Evolutionary conservation across 2,329 filamentous ascomycete species (phyloP).

Genomic region (Sporothrix curviconia): DNA sequence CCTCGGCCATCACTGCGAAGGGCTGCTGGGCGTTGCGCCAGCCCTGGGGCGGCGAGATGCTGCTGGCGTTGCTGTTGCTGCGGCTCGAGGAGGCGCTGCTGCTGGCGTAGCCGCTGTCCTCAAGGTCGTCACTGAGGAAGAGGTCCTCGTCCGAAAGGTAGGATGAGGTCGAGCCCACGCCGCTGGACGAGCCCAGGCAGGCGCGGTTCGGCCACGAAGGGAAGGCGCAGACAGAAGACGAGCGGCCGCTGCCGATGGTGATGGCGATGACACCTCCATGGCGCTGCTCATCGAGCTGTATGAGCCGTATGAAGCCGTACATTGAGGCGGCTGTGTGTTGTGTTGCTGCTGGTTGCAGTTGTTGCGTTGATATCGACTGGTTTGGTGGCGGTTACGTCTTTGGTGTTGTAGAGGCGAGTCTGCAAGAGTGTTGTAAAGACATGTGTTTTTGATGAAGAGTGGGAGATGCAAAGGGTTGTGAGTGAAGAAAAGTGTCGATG

Average conservation of each 20-base stretch:
- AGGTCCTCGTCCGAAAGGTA: conserved; percentile 60
- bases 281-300: conserved; percentile 42
- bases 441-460: background rate
- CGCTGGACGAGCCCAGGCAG: conserved; percentile 36
- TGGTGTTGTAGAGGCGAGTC: background rate
- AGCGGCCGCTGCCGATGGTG: conserved; percentile 39
- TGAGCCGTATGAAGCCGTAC: conserved; percentile 44
- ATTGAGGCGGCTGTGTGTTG: conserved; percentile 29
- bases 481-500: background rate
- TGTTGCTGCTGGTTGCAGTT: conserved; percentile 8
- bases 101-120: conserved; percentile 43
- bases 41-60: conserved; percentile 31
- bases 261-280: conserved; percentile 33
- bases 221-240: conserved; percentile 41
- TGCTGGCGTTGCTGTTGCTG: conserved; percentile 40
- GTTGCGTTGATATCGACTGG: conserved; percentile 20
- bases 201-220: conserved; percentile 53
- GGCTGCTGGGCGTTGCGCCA: conserved; percentile 16
- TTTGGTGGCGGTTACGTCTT: background rate
- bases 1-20: conserved; percentile 19
- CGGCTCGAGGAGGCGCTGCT: conserved; percentile 35
- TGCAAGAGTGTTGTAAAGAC: conserved; percentile 1
- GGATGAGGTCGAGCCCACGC: conserved; percentile 33
- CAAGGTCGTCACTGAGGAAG: conserved; percentile 46
- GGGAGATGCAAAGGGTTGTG: background rate